phyloP scores from a whole-genome alignment of 1,284 basidiomycete genomes.

The Ceratobasidium sp. region DNA sequence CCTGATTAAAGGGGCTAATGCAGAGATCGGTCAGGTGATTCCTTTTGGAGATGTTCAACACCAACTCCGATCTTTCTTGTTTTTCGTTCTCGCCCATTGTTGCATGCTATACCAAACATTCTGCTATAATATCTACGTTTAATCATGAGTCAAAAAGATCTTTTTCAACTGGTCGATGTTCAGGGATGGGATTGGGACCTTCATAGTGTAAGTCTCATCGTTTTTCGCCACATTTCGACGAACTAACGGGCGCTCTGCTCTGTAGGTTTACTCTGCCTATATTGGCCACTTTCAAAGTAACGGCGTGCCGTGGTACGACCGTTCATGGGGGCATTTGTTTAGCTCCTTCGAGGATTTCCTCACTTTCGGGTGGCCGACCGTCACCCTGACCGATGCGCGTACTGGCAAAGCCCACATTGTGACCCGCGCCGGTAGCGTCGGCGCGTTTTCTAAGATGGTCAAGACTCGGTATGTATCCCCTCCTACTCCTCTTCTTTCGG shows the following conservation, averaged over 20 bases:
- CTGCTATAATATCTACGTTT: slow-evolving; percentile 9
- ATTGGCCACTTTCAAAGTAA: slow-evolving; percentile 85
- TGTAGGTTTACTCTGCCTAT: slow-evolving; percentile 84
- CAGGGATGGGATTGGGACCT: slow-evolving; percentile 86
- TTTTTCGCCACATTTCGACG: slow-evolving; percentile 27
- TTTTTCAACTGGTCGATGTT: slow-evolving; percentile 79
- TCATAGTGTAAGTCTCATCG: slow-evolving; percentile 71
- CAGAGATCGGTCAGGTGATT: slow-evolving; percentile 3
- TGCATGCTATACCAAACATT: not conserved
- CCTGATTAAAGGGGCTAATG: not conserved
- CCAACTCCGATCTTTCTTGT: too few species aligned
- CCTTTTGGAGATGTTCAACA: too few species aligned
- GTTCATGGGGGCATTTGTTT: slow-evolving; percentile 86
- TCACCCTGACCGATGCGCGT: slow-evolving; percentile 79
- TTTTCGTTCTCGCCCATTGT: not conserved
- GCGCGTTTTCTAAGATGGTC: slow-evolving; percentile 82
- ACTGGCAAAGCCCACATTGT: slow-evolving; percentile 85
- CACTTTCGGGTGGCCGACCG: slow-evolving; percentile 86
- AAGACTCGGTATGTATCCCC: slow-evolving; percentile 70
- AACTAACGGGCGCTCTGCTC: not conserved
- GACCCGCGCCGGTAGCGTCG: slow-evolving; percentile 76
- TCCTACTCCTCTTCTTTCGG: not conserved
- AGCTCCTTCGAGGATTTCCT: slow-evolving; percentile 85
- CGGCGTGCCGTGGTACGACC: slow-evolving; percentile 82
- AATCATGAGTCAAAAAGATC: slow-evolving; percentile 28